Evolutionary conservation across 805 yeast species (phyloP), one percentile per base, ranked within the genome.

Genomic region (Wickerhamomyces canadensis): DNA sequence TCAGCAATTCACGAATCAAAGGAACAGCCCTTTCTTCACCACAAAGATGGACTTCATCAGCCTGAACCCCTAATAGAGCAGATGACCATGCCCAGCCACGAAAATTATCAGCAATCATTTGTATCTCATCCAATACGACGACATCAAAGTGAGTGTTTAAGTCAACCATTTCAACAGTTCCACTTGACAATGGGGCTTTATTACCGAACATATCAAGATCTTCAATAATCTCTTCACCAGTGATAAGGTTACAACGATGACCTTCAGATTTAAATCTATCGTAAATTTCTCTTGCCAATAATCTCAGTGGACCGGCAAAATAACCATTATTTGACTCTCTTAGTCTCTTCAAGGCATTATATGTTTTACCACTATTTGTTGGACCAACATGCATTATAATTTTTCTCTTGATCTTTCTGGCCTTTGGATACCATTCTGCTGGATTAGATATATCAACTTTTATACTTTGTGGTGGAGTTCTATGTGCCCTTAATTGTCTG

Each of bases 361-460:
- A 84, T 0, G 98, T 93, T 53, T 93, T 93, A 11, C 99, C 99
- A 47, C 93, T 80, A 57, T 93, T 93, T 0, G 99, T 93, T 1
- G 99, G 98, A 0, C 99, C 99, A 10, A 93, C 85, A 57, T 93
- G 99, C 78, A 93, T 74, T n/a, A 83, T 72, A 34, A 93, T 70
- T 35, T 82, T 80, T 27, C 99, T 67, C 45, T 77, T 79, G 65
- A 87, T 67, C 44, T 78, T 74, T 27, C 98, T 68, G 1, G 98
- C 94, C 31, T 70, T 77, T 0, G 98, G 96, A 51, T 70, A 93
- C 88, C 95, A 84, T 45, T 78, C 78, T 9, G 74, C 74, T 0
- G 93, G 93, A 44, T 77, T 68, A 14, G 69, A 56, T 18, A 78
- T 61, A 47, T 76, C 78, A 7, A 65, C 53, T 19, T 49, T 56